phyloP scores from a whole-genome alignment of 768 basidiomycete species.

The Serpula lacrymans region DNA sequence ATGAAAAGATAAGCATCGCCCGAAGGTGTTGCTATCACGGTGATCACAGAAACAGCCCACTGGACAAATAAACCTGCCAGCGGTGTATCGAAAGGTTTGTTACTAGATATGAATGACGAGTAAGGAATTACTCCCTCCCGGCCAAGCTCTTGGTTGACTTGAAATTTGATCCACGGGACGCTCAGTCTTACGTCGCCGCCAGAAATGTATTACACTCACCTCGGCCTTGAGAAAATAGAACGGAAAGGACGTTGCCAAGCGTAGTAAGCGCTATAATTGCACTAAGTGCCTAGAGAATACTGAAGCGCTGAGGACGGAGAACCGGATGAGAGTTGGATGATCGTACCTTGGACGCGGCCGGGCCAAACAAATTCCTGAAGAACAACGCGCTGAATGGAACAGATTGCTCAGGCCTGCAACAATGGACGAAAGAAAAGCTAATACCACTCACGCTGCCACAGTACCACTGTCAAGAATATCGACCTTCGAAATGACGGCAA shows the following conservation, averaged over 20 bases:
- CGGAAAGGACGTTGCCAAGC: slow-evolving; percentile 59
- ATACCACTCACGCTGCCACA: slow-evolving; percentile 58
- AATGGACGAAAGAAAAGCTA: not conserved
- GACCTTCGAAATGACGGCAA: slow-evolving; percentile 65
- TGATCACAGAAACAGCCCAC: slow-evolving; percentile 53
- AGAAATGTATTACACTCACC: slow-evolving; percentile 31
- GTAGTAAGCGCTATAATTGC: slow-evolving; percentile 61
- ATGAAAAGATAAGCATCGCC: slow-evolving; percentile 77
- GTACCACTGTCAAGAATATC: slow-evolving; percentile 64
- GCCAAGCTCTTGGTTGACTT: slow-evolving; percentile 72
- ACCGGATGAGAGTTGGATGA: not conserved
- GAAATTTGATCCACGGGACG: slow-evolving; percentile 5
- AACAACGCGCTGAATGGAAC: slow-evolving; percentile 52
- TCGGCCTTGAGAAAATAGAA: slow-evolving; percentile 65
- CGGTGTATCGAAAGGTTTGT: slow-evolving; percentile 68
- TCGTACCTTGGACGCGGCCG: slow-evolving; percentile 53
- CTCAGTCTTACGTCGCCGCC: slow-evolving; percentile 1
- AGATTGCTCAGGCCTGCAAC: not conserved
- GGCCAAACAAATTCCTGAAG: slow-evolving; percentile 71
- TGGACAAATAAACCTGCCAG: slow-evolving; percentile 60
- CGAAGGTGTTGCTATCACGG: slow-evolving; percentile 56
- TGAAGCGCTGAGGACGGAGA: slow-evolving; percentile 6
- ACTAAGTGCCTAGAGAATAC: slow-evolving; percentile 46
- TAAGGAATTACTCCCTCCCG: slow-evolving; percentile 67
- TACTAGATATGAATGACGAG: slow-evolving; percentile 66